Base-by-base conservation (phyloP, 306 rosid species). In the Cicer yamashitae region DNA sequence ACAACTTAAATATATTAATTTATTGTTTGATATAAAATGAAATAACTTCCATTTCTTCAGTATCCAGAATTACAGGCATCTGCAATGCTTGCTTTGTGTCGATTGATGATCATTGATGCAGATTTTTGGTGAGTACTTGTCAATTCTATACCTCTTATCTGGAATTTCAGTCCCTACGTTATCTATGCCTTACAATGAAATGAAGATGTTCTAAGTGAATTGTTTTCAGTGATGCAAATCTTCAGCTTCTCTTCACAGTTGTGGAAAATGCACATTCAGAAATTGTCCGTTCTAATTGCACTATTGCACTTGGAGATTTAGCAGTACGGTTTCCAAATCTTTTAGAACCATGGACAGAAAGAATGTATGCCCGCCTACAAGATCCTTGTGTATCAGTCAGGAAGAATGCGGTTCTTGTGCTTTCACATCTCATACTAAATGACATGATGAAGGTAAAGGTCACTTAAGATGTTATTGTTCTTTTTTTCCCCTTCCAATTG, bases 391-490 rank as follows among this genome's bases (percentile, higher is more conserved):
- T 64, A 81, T 89, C 97, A 70, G 98, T 91, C 50, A 83, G 97
- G 89, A 94, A 94, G 89, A 94, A 94, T 77, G 96, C 96, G 68
- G 97, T 94, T 66, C 83, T 94, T 88, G 98, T 94, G 86, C 98
- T 94, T 78, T 94, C 98, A 2, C 98, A 94, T 88, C 97, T 94
- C 78, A 94, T 94, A 77, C 84, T 94, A 78, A 94, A 94, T 79
- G 97, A 94, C 81, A 94, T 94, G 98, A 94, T 94, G 98, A 94
- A 94, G 98, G 98, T 94, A 82, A 40, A 44, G n/a, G 70, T 9
- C 53, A 13, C 84, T 57, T 18, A 62, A 71, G 39, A 10, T 82
- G 46, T 59, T 68, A 10, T 38, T 81, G 68, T 18, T 48, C 10
- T 10, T 6, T 14, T 46, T 22, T 25, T 12, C 10, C 66, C 66